A percentile compares a stretch with the other conserved stretches of the same genome.
phyloP scores from a whole-genome alignment of 2,329 filamentous ascomycete genomes.

The Verticillium klebahnii region DNA sequence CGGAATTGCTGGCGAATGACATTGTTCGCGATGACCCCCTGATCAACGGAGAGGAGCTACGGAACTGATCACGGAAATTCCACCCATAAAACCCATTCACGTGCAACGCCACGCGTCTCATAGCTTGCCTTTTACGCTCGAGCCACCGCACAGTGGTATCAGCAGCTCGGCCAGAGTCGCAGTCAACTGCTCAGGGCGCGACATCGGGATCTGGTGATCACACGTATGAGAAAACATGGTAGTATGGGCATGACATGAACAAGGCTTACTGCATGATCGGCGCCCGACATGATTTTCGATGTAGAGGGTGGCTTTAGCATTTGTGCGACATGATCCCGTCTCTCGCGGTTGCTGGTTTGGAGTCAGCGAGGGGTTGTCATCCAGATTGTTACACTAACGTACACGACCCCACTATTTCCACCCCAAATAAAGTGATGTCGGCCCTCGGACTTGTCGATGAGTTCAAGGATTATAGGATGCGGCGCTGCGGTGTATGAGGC shows the following conservation, averaged over 20 bases:
- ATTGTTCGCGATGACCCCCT: neutral
- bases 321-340: neutral
- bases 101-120: neutral
- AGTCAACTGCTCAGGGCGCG: conserved; percentile 2
- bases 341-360: neutral
- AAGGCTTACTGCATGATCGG: conserved; percentile 4
- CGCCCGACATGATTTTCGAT: conserved; percentile 3
- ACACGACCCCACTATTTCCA: conserved; percentile 5
- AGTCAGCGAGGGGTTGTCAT: neutral
- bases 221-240: neutral
- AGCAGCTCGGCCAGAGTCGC: conserved; percentile 1
- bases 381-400: neutral
- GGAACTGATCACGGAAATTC: conserved; percentile 1
- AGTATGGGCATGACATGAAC: neutral
- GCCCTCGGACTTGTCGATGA: neutral
- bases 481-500: conserved; percentile 7
- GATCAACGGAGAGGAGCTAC: neutral
- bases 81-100: neutral
- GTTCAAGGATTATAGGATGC: conserved; percentile 2
- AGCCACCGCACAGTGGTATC: neutral
- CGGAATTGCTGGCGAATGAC: neutral
- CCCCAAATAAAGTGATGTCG: conserved; percentile 8
- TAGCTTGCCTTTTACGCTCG: neutral
- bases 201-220: conserved; percentile 7
- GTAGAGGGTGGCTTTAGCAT: conserved; percentile 1